Evolutionary conservation across 148 eudicot species (phyloP).

Genomic region (Rhododendron kiyosumense): DNA sequence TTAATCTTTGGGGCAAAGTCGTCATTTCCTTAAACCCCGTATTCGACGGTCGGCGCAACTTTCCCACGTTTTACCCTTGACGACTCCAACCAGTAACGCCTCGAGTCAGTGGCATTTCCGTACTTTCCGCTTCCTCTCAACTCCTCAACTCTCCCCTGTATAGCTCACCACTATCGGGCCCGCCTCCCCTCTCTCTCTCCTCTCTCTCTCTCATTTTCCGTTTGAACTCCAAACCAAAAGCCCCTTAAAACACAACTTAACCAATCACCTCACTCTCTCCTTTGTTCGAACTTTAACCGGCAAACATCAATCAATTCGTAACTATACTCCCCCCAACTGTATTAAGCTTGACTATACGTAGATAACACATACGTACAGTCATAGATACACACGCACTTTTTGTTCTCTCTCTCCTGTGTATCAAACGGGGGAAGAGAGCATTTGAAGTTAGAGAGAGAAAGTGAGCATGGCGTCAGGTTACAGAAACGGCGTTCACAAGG

Average conservation of each 20-base stretch:
- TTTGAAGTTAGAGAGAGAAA: conserved; percentile 5
- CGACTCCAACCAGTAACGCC: neutral
- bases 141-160: neutral
- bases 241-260: neutral
- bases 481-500: conserved; percentile 33
- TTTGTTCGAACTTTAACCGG: conserved; percentile 5
- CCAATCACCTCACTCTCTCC: neutral
- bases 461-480: conserved; percentile 17
- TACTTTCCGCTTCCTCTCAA: neutral
- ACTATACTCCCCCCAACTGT: neutral
- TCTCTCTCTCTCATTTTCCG: neutral
- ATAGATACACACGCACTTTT: neutral
- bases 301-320: neutral
- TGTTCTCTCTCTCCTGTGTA: neutral
- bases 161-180: neutral
- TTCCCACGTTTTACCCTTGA: neutral
- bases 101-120: neutral
- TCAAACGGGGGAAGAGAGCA: neutral
- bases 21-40: neutral
- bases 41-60: neutral
- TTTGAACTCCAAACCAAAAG: neutral
- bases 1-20: neutral
- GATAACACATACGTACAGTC: neutral
- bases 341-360: neutral
- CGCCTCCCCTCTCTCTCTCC: neutral